phyloP scores from a whole-genome alignment of 2,329 filamentous ascomycete species.

The Diaporthe citriasiana region DNA sequence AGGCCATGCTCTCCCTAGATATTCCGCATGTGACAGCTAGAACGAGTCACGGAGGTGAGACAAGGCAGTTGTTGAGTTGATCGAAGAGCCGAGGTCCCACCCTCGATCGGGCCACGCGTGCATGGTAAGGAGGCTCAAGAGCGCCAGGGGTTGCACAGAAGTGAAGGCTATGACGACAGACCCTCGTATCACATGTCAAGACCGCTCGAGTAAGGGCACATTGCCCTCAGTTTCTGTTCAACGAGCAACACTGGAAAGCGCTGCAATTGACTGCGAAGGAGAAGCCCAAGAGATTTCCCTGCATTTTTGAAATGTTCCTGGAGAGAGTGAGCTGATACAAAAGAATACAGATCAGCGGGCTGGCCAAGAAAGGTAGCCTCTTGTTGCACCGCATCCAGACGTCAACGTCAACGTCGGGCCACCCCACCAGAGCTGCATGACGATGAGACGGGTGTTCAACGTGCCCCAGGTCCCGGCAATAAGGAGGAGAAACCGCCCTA shows the following conservation, averaged over 20 bases:
- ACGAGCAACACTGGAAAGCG: no score
- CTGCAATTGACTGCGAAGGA: not conserved
- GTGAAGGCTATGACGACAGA: conserved; percentile 33
- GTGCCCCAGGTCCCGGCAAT: conserved; percentile 26
- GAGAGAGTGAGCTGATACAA: not conserved
- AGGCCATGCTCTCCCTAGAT: conserved; percentile 25
- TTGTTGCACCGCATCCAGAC: conserved; percentile 16
- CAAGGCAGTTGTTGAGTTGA: not conserved
- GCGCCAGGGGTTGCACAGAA: not conserved
- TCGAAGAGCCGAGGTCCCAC: conserved; percentile 39
- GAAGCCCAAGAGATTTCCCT: not conserved
- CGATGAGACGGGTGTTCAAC: conserved; percentile 9
- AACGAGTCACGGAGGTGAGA: conserved; percentile 16
- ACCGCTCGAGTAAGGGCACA: not conserved
- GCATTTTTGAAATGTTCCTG: not conserved
- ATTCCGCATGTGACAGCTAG: conserved; percentile 41
- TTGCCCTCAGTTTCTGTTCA: not conserved
- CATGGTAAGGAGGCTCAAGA: conserved; percentile 31
- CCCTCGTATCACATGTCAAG: conserved; percentile 40
- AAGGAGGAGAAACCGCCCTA: not conserved
- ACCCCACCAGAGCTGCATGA: conserved; percentile 25
- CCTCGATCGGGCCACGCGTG: conserved; percentile 15
- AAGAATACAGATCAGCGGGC: not conserved
- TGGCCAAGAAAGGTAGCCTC: not conserved
- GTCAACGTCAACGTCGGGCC: not conserved